A percentile compares a stretch with the other conserved stretches of the same genome.
phyloP scores from a whole-genome alignment of 1,284 basidiomycete species.

The Xerocomus amazonicus region DNA sequence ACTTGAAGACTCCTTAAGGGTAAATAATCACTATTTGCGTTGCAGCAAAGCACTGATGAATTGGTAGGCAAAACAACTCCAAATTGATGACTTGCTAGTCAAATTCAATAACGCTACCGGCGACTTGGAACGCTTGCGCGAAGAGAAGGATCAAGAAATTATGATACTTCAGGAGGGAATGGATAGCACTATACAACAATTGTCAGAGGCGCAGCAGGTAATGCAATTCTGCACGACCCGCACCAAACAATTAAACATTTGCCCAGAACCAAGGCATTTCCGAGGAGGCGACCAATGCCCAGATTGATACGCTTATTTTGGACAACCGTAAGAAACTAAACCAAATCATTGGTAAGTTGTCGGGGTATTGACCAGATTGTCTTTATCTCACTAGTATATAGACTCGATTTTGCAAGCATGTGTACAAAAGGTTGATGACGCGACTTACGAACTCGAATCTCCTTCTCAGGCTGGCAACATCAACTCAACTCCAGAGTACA shows the following conservation, averaged over 20 bases:
- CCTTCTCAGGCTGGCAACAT: slow-evolving; percentile 91
- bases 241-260: slow-evolving; percentile 12
- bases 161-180: slow-evolving; percentile 95
- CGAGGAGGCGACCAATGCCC: slow-evolving; percentile 88
- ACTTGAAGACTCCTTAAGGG: slow-evolving; percentile 89
- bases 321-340: slow-evolving; percentile 99
- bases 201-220: slow-evolving; percentile 86
- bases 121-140: slow-evolving; percentile 78
- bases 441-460: slow-evolving; percentile 96
- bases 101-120: slow-evolving; percentile 74
- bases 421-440: slow-evolving; percentile 95
- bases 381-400: slow-evolving; percentile 29
- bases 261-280: slow-evolving; percentile 74
- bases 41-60: slow-evolving; percentile 13
- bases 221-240: slow-evolving; percentile 5
- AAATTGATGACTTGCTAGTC: slow-evolving; percentile 85
- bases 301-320: slow-evolving; percentile 95
- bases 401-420: slow-evolving; percentile 98
- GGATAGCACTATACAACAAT: slow-evolving; percentile 89
- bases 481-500: slow-evolving; percentile 97
- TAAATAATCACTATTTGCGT: slow-evolving; percentile 39
- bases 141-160: slow-evolving; percentile 98
- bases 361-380: not conserved
- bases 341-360: slow-evolving; percentile 81
- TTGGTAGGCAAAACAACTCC: slow-evolving; percentile 81